phyloP scores from a whole-genome alignment of 169 alveolate species.

The Babesia gibsoni region DNA sequence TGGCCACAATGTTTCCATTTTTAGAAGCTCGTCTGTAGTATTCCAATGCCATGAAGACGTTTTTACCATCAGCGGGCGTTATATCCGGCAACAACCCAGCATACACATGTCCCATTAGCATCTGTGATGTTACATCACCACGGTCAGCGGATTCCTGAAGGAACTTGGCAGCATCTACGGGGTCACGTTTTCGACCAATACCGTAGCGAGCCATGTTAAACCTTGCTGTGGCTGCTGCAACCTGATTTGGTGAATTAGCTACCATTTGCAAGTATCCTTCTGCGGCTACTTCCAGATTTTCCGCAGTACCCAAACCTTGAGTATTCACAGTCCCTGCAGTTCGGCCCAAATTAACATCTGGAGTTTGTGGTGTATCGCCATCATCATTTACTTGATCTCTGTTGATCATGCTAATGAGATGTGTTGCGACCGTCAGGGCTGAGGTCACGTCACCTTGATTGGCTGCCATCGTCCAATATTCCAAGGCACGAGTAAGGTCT shows the following conservation, averaged over 20 bases:
- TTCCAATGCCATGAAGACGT: slow-evolving; percentile 76
- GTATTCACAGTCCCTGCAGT: background rate
- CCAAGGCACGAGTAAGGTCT: slow-evolving; percentile 76
- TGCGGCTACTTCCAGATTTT: slow-evolving; percentile 22
- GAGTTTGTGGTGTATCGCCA: slow-evolving; percentile 19
- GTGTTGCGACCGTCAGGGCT: slow-evolving; percentile 79
- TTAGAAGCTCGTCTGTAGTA: slow-evolving; percentile 79
- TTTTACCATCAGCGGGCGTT: slow-evolving; percentile 77
- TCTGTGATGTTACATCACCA: slow-evolving; percentile 80
- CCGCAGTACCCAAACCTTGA: background rate
- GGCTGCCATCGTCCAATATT: slow-evolving; percentile 83
- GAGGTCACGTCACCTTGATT: slow-evolving; percentile 83
- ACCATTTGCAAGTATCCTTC: slow-evolving; percentile 56
- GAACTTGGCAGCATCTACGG: slow-evolving; percentile 75
- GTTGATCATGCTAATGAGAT: slow-evolving; percentile 48
- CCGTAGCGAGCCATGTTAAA: slow-evolving; percentile 74
- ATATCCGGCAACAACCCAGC: slow-evolving; percentile 81
- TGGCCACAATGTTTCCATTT: slow-evolving; percentile 79
- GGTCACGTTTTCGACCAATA: slow-evolving; percentile 70
- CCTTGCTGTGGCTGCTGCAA: slow-evolving; percentile 63
- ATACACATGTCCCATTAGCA: slow-evolving; percentile 82
- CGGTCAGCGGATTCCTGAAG: slow-evolving; percentile 78
- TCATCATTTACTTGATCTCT: slow-evolving; percentile 37
- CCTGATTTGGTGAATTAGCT: slow-evolving; percentile 13
- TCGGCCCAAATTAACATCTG: background rate